Evolutionary conservation across 23 red algal genomes (phyloP), one percentile per base, ranked within the genome.

Genomic region (Agarophyton chilense): DNA sequence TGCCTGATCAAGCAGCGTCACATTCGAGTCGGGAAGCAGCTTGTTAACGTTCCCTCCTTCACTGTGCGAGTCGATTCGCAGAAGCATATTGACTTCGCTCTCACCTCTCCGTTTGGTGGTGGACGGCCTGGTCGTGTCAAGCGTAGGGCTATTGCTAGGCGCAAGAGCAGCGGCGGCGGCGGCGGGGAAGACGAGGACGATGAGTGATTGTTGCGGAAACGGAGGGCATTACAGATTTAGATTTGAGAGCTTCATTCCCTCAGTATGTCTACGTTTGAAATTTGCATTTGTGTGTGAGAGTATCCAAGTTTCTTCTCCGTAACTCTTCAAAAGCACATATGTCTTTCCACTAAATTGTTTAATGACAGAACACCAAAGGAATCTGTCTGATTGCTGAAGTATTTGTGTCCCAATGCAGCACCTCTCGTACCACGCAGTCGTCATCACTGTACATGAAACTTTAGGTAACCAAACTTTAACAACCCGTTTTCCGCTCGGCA

Each of bases 51-150:
- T 58, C 97, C 97, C 16, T 92, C 85, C 24, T 99, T 96, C 54
- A 93, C 95, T 66, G 97, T 99, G 42, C 85, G 93, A 13, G 89
- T 99, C n/a, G 97, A 99, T 74, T 96, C 93, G 40, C 93, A 99
- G 86, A 99, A 99, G 61, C 97, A 96, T 73, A 99, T 99, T 72
- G 97, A 99, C 64, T 96, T 96, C 53, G 70, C 97, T 44, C 94
- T 95, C 43, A 89, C 74, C 51, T 99, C 97, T 40, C 93, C 97
- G 60, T 96, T 96, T 73, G 97, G 97, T 66, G 97, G 97, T 28
- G 97, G 97, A 31, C 90, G 91, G 43, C 97, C 97, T 35, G 97
- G 97, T 56, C 94, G 97, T 53, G 97, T 99, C 22, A 96, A 94
- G 83, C 91, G 97, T 36, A 90, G 88, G 45, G 79, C 66, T 12